phyloP scores from a whole-genome alignment of 345 rosid species.

The Rhizophora apiculata region DNA sequence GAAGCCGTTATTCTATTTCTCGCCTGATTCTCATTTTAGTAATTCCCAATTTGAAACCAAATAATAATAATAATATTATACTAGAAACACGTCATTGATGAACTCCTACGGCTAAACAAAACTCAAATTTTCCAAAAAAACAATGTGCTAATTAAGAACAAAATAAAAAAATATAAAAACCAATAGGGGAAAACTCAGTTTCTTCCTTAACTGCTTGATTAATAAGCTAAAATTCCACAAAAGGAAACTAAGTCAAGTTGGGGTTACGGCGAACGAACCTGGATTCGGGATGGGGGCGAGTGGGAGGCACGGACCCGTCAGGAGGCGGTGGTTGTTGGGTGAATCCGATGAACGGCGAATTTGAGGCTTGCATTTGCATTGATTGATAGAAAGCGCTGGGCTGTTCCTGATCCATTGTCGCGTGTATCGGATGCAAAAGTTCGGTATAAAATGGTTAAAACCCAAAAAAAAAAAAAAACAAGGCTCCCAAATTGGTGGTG shows the following conservation, averaged over 20 bases:
- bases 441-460: not conserved
- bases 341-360: slow-evolving; percentile 27
- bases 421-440: too few species aligned
- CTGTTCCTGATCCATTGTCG: slow-evolving; percentile 9
- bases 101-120: too few species aligned
- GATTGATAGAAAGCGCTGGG: slow-evolving; percentile 17
- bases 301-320: slow-evolving; percentile 17
- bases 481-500: not conserved
- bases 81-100: too few species aligned
- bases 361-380: slow-evolving; percentile 17
- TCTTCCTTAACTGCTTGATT: too few species aligned
- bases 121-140: not conserved
- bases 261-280: slow-evolving; percentile 14
- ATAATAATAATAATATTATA: too few species aligned
- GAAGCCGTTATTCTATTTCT: too few species aligned
- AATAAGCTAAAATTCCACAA: not conserved
- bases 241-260: not conserved
- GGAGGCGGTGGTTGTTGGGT: slow-evolving; percentile 27
- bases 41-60: too few species aligned
- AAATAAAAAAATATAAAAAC: not conserved
- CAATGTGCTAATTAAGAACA: not conserved
- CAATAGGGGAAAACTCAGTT: too few species aligned
- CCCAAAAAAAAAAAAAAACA: too few species aligned
- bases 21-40: too few species aligned
- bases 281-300: slow-evolving; percentile 21